A percentile compares a stretch with the other conserved stretches of the same genome.
Evolutionary conservation across 345 rosid species (phyloP).

Genomic region (Brassica nigra): DNA sequence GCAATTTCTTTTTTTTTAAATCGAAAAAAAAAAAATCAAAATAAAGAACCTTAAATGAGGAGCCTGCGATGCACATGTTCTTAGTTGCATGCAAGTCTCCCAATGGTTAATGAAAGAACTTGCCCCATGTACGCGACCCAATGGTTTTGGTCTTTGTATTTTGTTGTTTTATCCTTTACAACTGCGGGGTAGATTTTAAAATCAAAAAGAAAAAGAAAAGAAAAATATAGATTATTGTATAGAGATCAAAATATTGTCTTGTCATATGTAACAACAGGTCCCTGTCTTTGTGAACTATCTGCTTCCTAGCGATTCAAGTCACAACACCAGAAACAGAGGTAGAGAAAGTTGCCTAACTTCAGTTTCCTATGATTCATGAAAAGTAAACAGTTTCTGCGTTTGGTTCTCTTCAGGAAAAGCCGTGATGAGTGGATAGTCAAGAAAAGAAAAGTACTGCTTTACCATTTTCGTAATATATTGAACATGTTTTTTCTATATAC

Average conservation of each 20-base stretch:
- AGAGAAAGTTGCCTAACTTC: background rate
- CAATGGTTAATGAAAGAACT: background rate
- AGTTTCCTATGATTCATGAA: background rate
- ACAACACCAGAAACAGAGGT: background rate
- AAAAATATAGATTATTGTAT: background rate
- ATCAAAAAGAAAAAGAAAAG: background rate
- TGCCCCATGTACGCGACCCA: background rate
- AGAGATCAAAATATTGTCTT: background rate
- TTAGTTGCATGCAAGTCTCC: background rate
- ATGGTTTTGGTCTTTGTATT: background rate
- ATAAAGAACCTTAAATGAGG: no score
- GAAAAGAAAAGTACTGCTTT: background rate
- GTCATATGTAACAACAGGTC: constrained; percentile 50
- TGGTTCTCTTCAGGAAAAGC: constrained; percentile 43
- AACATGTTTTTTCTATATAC: constrained; percentile 36
- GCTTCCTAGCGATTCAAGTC: constrained; percentile 43
- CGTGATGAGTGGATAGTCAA: background rate
- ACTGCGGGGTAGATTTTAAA: background rate
- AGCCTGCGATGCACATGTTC: no score
- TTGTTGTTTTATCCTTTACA: background rate
- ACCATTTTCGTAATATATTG: background rate
- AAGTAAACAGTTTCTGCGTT: background rate
- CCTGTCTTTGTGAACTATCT: constrained; percentile 61
- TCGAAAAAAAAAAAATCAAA: no score
- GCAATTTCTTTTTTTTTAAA: no score